Conservation (phyloP, 305 asterid species). For the Fraxinus ornus region DNA sequence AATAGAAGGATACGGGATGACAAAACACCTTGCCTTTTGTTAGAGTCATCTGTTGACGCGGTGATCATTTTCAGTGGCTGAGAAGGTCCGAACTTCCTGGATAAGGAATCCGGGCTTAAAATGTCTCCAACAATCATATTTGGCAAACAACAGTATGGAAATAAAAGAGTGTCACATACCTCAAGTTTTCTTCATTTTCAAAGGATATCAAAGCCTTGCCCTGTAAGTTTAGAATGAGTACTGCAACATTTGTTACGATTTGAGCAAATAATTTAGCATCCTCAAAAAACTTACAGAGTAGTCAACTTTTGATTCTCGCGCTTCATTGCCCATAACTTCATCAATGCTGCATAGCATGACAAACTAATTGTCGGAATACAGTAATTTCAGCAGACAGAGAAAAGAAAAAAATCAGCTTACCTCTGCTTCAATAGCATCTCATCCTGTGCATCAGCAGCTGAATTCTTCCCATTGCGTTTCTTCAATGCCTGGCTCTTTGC, state of each 20-base stretch:
- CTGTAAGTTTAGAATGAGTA: conserved; percentile 41
- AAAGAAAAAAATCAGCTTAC: conserved; percentile 39
- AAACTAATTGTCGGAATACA: conserved; percentile 22
- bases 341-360: conserved; percentile 60
- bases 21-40: conserved; percentile 66
- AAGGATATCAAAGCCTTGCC: conserved; percentile 43
- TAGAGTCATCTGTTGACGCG: conserved; percentile 66
- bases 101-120: conserved; percentile 30
- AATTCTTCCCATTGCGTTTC: conserved; percentile 56
- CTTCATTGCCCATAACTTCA: conserved; percentile 70
- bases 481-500: conserved; percentile 62
- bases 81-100: conserved; percentile 60
- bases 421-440: conserved; percentile 88
- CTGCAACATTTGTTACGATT: conserved; percentile 14
- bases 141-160: conserved; percentile 19
- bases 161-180: conserved; percentile 42
- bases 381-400: not conserved
- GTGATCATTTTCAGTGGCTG: conserved; percentile 74
- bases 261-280: conserved; percentile 8
- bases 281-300: conserved; percentile 47
- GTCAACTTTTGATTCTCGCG: conserved; percentile 58
- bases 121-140: conserved; percentile 19
- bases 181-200: conserved; percentile 50
- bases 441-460: conserved; percentile 59
- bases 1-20: conserved; percentile 78